Evolutionary conservation across 345 rosid genomes (phyloP).

Genomic region (Acer negundo): DNA sequence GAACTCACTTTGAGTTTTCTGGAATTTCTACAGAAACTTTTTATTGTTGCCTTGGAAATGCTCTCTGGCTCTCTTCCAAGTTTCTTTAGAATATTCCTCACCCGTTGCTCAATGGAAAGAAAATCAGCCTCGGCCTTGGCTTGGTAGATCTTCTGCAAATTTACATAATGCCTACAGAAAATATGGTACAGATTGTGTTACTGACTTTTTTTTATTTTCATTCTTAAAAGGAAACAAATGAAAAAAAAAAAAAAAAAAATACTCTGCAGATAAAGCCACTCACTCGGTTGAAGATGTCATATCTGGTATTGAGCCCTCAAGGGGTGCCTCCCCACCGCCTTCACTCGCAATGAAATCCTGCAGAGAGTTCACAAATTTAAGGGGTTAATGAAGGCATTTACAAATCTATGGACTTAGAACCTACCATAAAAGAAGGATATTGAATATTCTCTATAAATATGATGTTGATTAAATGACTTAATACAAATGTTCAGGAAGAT

Average conservation of each 20-base stretch:
- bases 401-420: not conserved
- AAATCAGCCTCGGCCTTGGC: slow-evolving; percentile 94
- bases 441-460: too few species aligned
- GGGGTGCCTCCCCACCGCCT: slow-evolving; percentile 92
- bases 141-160: slow-evolving; percentile 84
- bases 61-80: slow-evolving; percentile 71
- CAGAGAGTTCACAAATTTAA: slow-evolving; percentile 22
- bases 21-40: slow-evolving; percentile 83
- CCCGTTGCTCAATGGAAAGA: slow-evolving; percentile 68
- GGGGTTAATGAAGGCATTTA: slow-evolving; percentile 13
- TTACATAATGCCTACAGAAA: slow-evolving; percentile 71
- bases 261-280: slow-evolving; percentile 27
- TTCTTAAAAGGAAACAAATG: slow-evolving; percentile 1
- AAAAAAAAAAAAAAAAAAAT: too few species aligned
- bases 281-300: slow-evolving; percentile 99
- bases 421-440: not conserved
- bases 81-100: slow-evolving; percentile 60
- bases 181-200: slow-evolving; percentile 8
- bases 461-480: too few species aligned
- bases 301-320: slow-evolving; percentile 98
- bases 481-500: not conserved
- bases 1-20: slow-evolving; percentile 80
- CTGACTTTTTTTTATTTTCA: not conserved
- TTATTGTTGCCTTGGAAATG: slow-evolving; percentile 66
- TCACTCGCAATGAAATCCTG: slow-evolving; percentile 89